These are phyloP conservation scores for Brassica cretica DNA, from an alignment of 345 rosid species.

Conservation along the genomic window DNA sequence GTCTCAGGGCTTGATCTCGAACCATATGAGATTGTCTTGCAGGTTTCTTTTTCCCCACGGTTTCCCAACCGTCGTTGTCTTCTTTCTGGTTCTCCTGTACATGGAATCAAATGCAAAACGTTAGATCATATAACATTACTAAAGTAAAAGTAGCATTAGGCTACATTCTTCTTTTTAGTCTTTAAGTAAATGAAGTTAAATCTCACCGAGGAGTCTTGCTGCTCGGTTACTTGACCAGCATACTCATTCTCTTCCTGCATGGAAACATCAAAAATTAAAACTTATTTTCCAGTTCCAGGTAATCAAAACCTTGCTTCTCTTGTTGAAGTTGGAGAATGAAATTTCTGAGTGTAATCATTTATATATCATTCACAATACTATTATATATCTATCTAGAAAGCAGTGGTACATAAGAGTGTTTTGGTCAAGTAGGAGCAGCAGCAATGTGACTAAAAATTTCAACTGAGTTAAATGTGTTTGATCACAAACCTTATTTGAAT, in stretches of 20 bases:
- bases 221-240: conserved; percentile 19
- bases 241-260: conserved; percentile 17
- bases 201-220: conserved; percentile 31
- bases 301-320: not conserved
- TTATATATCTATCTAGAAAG: conserved; percentile 3
- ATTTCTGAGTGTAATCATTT: not conserved
- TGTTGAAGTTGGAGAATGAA: not conserved
- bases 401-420: not conserved
- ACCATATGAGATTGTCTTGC: conserved; percentile 64
- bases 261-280: not conserved
- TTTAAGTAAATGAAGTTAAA: conserved; percentile 11
- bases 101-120: conserved; percentile 8
- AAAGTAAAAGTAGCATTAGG: not conserved
- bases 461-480: not conserved
- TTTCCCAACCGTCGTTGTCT: conserved; percentile 80
- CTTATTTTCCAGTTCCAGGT: not conserved
- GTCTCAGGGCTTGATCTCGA: not conserved
- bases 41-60: conserved; percentile 69
- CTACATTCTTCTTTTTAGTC: not conserved
- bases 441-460: not conserved
- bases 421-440: not conserved
- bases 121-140: conserved; percentile 12
- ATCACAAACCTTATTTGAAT: conserved; percentile 25
- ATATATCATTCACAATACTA: not conserved
- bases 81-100: conserved; percentile 44